A percentile compares a stretch with the other conserved stretches of the same genome.
Evolutionary conservation across 1,284 basidiomycete species (phyloP).

Genomic region (Ustilago cynodontis): DNA sequence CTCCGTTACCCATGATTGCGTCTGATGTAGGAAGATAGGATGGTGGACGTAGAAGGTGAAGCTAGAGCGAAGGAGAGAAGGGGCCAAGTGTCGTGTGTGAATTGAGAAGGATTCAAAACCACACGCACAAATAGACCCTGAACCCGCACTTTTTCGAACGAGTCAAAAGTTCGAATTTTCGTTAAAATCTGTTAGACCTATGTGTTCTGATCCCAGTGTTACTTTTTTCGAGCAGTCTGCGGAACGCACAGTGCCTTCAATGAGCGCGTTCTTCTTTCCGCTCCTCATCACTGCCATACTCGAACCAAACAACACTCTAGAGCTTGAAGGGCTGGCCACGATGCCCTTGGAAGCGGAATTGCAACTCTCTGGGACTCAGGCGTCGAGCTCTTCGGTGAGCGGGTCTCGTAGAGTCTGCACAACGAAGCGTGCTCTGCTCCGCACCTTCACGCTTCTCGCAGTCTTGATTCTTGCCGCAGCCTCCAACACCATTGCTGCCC

Average conservation of each 20-base stretch:
- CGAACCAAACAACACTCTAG: not conserved
- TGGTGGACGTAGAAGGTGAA: slow-evolving; percentile 1
- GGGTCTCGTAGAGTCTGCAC: not conserved
- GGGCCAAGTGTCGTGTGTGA: slow-evolving; percentile 14
- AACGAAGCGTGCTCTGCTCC: not conserved
- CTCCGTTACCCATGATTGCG: slow-evolving; percentile 59
- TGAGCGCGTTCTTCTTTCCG: not conserved
- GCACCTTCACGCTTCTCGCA: not conserved
- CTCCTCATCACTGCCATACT: not conserved
- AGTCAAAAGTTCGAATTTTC: not conserved
- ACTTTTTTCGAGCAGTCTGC: slow-evolving; percentile 2
- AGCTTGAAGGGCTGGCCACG: not conserved
- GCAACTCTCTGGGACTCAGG: not conserved
- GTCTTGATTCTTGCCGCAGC: not conserved
- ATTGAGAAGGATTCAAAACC: not conserved
- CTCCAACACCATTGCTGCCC: not conserved
- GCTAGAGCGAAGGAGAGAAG: not conserved
- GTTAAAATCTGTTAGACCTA: not conserved
- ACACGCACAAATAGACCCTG: slow-evolving; percentile 19
- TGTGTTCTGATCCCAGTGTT: not conserved
- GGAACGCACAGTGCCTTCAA: not conserved
- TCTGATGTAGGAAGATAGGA: slow-evolving; percentile 1
- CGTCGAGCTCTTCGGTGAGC: not conserved
- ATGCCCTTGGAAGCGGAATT: not conserved
- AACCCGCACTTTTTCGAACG: slow-evolving; percentile 11